Conservation (phyloP, 2,329 filamentous ascomycete species). For the Fusarium sp. region DNA sequence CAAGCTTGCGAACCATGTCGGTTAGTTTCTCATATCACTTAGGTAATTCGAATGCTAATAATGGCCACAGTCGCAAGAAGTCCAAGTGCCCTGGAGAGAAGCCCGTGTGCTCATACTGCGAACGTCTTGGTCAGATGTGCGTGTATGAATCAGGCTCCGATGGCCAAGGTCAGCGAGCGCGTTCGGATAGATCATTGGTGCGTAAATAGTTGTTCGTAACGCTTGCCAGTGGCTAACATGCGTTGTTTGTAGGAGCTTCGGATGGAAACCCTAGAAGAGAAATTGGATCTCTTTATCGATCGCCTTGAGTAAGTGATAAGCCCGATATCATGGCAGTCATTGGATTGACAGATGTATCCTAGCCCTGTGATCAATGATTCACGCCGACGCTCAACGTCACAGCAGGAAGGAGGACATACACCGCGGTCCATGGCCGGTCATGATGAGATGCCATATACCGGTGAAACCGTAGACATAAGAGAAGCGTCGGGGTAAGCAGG, state of each 20-base stretch:
- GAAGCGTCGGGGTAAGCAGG: not conserved
- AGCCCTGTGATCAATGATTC: not conserved
- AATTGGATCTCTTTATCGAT: not conserved
- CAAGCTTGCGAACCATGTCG: not conserved
- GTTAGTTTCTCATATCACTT: accelerated
- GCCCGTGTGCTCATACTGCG: not conserved
- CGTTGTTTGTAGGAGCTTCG: not conserved
- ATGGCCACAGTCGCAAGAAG: not conserved
- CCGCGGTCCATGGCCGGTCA: not conserved
- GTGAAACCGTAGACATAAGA: not conserved
- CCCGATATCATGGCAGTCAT: accelerated
- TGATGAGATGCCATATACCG: not conserved
- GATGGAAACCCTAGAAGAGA: not conserved
- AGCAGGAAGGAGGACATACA: not conserved
- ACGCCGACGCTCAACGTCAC: not conserved
- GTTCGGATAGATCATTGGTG: not conserved
- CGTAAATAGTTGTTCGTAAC: accelerated
- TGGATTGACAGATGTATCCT: accelerated
- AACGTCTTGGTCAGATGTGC: not conserved
- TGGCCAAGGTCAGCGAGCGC: not conserved
- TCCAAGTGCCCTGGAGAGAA: not conserved
- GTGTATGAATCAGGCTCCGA: not conserved
- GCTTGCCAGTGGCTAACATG: not conserved
- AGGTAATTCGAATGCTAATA: accelerated
- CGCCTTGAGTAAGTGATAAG: not conserved